Evolutionary conservation across 179 eudicot genomes (phyloP), one percentile per base, ranked within the genome.

Genomic region (Gypsophila paniculata): DNA sequence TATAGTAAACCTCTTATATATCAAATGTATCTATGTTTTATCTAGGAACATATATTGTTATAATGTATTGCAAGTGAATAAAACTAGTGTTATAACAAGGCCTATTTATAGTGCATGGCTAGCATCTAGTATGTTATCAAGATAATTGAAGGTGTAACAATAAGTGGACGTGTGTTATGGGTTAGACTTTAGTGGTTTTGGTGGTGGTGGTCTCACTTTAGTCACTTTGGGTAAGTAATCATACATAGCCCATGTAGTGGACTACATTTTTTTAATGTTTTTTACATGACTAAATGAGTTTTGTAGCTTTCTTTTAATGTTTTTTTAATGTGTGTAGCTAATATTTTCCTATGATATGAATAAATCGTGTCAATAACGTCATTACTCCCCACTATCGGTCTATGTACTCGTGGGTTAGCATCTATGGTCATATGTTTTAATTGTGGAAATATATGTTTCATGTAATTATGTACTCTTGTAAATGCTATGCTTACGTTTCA

Each of bases 111-210:
- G 53, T 49, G 69, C 32, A 77, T 17, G 65, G 13, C 26, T 72
- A 36, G 34, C 44, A 58, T 77, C 76, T 77, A 67, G 80, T 77
- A 77, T 55, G 13, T 72, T 77, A 76, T 8, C 17, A 59, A 77
- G 60, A 71, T 58, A 44, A 36, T 44, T 53, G 8, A 65, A 52
- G 72, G 13, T n/a, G 6, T 9, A 44, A 66, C 46, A 36, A 53
- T 65, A 29, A 52, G 67, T 71, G 66, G 51, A 72, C 25, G 74
- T 71, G 79, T 76, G 74, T 76, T 29, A 44, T 54, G 70, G 71
- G 66, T 49, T 26, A 61, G 49, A 29, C 66, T 25, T 46, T 54
- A 76, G 72, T 76, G 75, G 72, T 71, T 59, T 70, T 19, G 29
- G 72, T 72, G 46, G 72, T 63, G 64, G 26, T 60, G 58, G 22